Evolutionary conservation across 2,329 filamentous ascomycete genomes (phyloP), one percentile per base, ranked within the genome.

Genomic region (Sclerotinia borealis): DNA sequence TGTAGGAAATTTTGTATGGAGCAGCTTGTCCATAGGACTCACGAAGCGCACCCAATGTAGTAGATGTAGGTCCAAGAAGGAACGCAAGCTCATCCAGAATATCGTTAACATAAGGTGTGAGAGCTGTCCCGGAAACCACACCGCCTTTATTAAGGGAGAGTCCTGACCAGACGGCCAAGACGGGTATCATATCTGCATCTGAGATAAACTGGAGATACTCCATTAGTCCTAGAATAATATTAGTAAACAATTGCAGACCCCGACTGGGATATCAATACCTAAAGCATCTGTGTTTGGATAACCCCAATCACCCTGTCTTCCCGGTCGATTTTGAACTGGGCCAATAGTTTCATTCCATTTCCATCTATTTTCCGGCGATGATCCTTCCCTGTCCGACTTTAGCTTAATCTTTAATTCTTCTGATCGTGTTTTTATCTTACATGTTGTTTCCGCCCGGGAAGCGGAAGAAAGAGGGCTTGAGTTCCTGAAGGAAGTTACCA

Each of bases 401-500:
- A 60, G 65, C 64, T 17, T 37, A 37, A 10, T 15, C 6, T 19
- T 37, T 10, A 19, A 7, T n/a, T n/a, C 3, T 25, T 17, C 10
- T 10, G 9, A 25, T 22, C 19, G 10, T 27, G 2, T 49, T 29
- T 13, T 19, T 34, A 1, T 67, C 74, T 64, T 72, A 73, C 70
- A 87, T 73, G 76, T 85, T 86, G 70, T 86, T 87, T 9, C 85
- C 86, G 5, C 87, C 87, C 0, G 86, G 86, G 63, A 88, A 82
- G 15, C 87, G 80, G 47, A 89, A 78, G 68, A 88, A 81, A 10
- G 78, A 79, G 0, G 81, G 80, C 56, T 83, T 79, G 2, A 85
- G 72, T 11, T 76, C 78, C 1, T 77, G 79, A 1, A 87, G 72
- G 11, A 79, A 78, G 58, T 82, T 77, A 1, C 79, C 81, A 63